phyloP scores from a whole-genome alignment of 108 stramenopile genomes.

The Pseudonitzschia pungens region DNA sequence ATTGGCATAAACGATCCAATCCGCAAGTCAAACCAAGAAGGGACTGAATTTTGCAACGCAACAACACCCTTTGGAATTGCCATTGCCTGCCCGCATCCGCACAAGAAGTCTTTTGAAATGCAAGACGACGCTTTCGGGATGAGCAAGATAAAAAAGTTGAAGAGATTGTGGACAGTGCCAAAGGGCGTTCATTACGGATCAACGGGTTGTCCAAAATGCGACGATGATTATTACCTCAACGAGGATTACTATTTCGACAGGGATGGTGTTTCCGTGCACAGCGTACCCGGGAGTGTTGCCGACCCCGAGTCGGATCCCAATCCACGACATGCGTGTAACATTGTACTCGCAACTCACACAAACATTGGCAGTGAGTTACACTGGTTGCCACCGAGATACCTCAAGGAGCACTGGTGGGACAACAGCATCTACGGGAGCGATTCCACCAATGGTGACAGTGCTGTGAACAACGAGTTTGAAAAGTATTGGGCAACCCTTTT shows the following conservation, averaged over 20 bases:
- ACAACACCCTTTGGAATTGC: conserved; percentile 44
- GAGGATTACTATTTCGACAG: neutral
- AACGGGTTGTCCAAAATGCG: neutral
- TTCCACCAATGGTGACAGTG: too few relatives aligned
- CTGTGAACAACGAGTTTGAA: neutral
- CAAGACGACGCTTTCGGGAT: too few relatives aligned
- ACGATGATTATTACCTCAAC: conserved; percentile 4
- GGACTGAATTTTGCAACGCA: conserved; percentile 32
- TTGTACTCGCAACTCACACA: conserved; percentile 44
- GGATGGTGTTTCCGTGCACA: neutral
- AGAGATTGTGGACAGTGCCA: too few relatives aligned
- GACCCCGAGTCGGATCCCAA: neutral
- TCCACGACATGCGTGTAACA: conserved; percentile 21
- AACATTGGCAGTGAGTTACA: conserved; percentile 41
- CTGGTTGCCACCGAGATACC: conserved; percentile 40
- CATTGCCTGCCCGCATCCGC: conserved; percentile 37
- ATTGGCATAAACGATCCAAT: neutral
- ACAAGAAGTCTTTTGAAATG: neutral
- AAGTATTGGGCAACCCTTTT: neutral
- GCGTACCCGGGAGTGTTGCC: too few relatives aligned
- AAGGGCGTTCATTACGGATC: neutral
- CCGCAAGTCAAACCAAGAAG: conserved; percentile 42
- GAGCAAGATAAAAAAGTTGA: too few relatives aligned
- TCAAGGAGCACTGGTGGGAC: conserved; percentile 36
- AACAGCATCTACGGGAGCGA: neutral